Evolutionary conservation across 2,329 filamentous ascomycete genomes (phyloP), one percentile per base, ranked within the genome.

Genomic region (Fusarium sp.): DNA sequence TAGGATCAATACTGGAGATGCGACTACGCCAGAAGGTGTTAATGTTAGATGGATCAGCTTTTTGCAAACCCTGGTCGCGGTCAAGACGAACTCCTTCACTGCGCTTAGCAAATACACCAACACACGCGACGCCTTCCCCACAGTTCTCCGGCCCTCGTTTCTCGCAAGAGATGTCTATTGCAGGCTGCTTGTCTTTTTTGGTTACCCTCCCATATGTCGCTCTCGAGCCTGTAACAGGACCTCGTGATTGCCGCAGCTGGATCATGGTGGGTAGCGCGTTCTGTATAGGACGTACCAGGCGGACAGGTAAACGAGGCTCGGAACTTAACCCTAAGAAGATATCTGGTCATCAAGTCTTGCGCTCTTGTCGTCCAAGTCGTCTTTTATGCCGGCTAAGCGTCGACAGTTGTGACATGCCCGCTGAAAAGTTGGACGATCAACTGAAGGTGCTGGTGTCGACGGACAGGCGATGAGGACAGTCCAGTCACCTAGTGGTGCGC

Each of bases 311-410:
- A 88, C 85, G 84, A 84, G 82, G 84, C 82, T 91, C 90, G 93
- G 92, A 94, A 94, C 92, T 94, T 97, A 97, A 97, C 94, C 94
- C 94, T 97, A 97, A 92, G 87, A 84, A 84, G 81, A 83, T 78
- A 80, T 84, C 89, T 92, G 92, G 93, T 89, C 87, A 74, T 50
- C 16, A 68, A 92, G 92, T 86, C 77, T 94, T 92, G 89, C 89
- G 88, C 85, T 86, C 83, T 71, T 87, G 90, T 91, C 89, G 89
- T 89, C 81, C 86, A 82, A 86, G 82, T 83, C 84, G 83, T 86
- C 86, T 89, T 94, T 79, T 94, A 94, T 77, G 81, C 79, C 74
- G 72, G 68, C 58, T 72, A 71, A 74, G 72, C 67, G 55, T 72
- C 65, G 72, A 76, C 60, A 72, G 80, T 62, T 76, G 77, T 68